A percentile compares a stretch with the other conserved stretches of the same genome.
phyloP scores from a whole-genome alignment of 2,329 filamentous ascomycete species.

The Diaporthe helianthi region DNA sequence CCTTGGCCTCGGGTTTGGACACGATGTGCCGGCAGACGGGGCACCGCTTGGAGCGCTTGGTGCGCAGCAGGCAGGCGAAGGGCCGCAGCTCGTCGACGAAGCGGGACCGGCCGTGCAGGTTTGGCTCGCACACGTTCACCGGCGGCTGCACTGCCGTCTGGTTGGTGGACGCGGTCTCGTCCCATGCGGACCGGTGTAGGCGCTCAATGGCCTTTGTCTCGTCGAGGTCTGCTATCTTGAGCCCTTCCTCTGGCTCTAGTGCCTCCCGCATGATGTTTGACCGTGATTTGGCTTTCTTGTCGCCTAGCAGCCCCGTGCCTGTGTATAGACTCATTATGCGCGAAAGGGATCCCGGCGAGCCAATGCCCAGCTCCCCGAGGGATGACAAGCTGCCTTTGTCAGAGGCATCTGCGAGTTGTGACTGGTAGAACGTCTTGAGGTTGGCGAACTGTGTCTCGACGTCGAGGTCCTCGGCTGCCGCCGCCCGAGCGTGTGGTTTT shows the following conservation, averaged over 20 bases:
- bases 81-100: slow-evolving; percentile 81
- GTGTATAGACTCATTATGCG: slow-evolving; percentile 94
- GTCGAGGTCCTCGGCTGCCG: slow-evolving; percentile 55
- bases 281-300: slow-evolving; percentile 72
- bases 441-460: slow-evolving; percentile 76
- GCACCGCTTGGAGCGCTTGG: slow-evolving; percentile 93
- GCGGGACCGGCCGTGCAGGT: slow-evolving; percentile 53
- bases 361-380: slow-evolving; percentile 63
- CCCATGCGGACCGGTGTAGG: slow-evolving; percentile 67
- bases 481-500: slow-evolving; percentile 42
- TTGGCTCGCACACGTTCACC: slow-evolving; percentile 50
- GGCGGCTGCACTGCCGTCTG: slow-evolving; percentile 56
- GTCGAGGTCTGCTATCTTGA: slow-evolving; percentile 67
- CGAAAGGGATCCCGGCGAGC: slow-evolving; percentile 81
- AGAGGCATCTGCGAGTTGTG: slow-evolving; percentile 70
- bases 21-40: slow-evolving; percentile 93
- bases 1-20: slow-evolving; percentile 90
- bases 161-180: slow-evolving; percentile 61
- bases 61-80: slow-evolving; percentile 81
- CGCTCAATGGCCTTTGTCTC: slow-evolving; percentile 68
- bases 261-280: slow-evolving; percentile 83
- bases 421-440: slow-evolving; percentile 81
- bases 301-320: slow-evolving; percentile 60
- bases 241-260: slow-evolving; percentile 71
- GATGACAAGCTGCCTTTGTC: slow-evolving; percentile 56